Evolutionary conservation across 352 stramenopile genomes (phyloP).

Genomic region (Phytophthora syringae): DNA sequence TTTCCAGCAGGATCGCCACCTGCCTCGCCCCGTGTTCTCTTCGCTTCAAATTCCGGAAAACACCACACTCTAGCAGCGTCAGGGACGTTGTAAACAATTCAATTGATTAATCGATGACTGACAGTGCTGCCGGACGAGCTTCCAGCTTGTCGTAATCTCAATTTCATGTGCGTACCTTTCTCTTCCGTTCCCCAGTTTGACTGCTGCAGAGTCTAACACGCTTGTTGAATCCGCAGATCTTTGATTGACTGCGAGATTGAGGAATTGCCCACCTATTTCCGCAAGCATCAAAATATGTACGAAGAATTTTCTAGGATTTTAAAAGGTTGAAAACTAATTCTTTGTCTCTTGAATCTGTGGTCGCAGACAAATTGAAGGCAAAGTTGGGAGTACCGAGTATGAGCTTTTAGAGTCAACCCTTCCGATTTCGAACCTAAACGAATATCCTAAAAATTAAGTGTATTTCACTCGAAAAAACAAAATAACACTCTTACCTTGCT

Average conservation of each 20-base stretch:
- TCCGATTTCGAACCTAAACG: too few relatives aligned
- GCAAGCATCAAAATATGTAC: conserved; percentile 51
- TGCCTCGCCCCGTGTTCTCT: too few relatives aligned
- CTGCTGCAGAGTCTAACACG: background rate
- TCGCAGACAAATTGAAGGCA: conserved; percentile 53
- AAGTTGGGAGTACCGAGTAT: conserved; percentile 15
- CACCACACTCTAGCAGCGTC: conserved; percentile 14
- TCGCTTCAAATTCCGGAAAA: too few relatives aligned
- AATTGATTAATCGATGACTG: conserved; percentile 44
- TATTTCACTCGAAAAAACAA: too few relatives aligned
- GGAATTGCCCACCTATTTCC: conserved; percentile 39
- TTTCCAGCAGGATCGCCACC: too few relatives aligned
- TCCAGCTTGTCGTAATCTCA: conserved; percentile 32
- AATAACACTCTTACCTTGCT: too few relatives aligned
- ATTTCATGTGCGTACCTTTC: conserved; percentile 39
- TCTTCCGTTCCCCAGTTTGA: background rate
- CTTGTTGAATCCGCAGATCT: conserved; percentile 11
- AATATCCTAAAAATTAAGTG: too few relatives aligned
- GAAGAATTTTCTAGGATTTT: too few relatives aligned
- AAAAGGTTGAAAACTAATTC: too few relatives aligned
- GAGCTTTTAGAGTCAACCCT: too few relatives aligned
- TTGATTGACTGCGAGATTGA: conserved; percentile 40
- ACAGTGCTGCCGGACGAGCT: conserved; percentile 35
- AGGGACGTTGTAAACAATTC: conserved; percentile 37
- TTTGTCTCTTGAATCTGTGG: too few relatives aligned